Evolutionary conservation across 2,329 filamentous ascomycete species (phyloP).

Genomic region (Cladosporium sp.): DNA sequence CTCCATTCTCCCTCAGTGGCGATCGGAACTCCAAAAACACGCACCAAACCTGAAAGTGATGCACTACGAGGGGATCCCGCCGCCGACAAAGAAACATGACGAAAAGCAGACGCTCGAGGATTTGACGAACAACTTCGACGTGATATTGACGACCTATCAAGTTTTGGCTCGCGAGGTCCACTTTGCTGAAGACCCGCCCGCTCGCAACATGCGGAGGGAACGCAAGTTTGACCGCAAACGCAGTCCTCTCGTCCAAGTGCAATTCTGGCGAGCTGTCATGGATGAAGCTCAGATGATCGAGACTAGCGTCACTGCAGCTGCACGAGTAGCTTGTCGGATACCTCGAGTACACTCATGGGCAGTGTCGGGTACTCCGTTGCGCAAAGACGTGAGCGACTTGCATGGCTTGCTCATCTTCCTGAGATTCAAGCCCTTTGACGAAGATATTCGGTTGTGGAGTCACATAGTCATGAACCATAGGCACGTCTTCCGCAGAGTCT

Average conservation of each 20-base stretch:
- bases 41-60: slow-evolving; percentile 57
- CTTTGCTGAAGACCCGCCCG: slow-evolving; percentile 68
- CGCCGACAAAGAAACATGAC: slow-evolving; percentile 33
- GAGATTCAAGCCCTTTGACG: slow-evolving; percentile 72
- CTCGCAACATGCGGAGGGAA: slow-evolving; percentile 63
- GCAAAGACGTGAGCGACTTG: slow-evolving; percentile 75
- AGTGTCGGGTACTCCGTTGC: slow-evolving; percentile 85
- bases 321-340: slow-evolving; percentile 74
- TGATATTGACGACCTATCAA: slow-evolving; percentile 64
- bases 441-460: slow-evolving; percentile 65
- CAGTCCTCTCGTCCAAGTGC: slow-evolving; percentile 77
- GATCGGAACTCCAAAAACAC: slow-evolving; percentile 58
- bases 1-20: slow-evolving; percentile 64
- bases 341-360: slow-evolving; percentile 88
- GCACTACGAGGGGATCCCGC: slow-evolving; percentile 56
- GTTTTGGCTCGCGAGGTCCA: slow-evolving; percentile 80
- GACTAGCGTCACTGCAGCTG: slow-evolving; percentile 79
- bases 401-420: slow-evolving; percentile 81
- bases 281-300: slow-evolving; percentile 91
- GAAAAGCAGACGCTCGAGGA: slow-evolving; percentile 47
- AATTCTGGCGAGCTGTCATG: slow-evolving; percentile 80
- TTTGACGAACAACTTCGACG: slow-evolving; percentile 51
- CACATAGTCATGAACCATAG: slow-evolving; percentile 62
- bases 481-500: slow-evolving; percentile 65
- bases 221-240: slow-evolving; percentile 57